phyloP scores from a whole-genome alignment of 441 rosid genomes.

The Eutrema salsugineum region DNA sequence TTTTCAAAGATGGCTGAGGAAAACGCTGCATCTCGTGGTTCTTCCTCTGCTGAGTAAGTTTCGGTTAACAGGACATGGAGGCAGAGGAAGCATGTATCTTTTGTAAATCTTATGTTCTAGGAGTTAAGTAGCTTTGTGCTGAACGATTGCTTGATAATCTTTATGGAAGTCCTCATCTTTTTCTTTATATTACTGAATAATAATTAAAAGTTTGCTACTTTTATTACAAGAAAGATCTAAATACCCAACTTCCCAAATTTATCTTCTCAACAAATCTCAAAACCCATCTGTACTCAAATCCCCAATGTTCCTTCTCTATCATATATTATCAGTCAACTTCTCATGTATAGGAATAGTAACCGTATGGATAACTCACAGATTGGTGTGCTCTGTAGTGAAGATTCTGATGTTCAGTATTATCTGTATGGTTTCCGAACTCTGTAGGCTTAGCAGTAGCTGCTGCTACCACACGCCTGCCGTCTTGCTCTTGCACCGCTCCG shows the following conservation, averaged over 20 bases:
- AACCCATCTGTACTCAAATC: conserved; percentile 25
- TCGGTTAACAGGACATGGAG: conserved; percentile 36
- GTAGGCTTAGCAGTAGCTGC: conserved; percentile 47
- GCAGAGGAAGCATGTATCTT: conserved; percentile 6
- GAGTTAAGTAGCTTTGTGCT: neutral
- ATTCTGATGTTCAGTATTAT: conserved; percentile 38
- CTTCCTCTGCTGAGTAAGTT: conserved; percentile 22
- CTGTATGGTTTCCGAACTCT: conserved; percentile 42
- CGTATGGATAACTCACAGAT: conserved; percentile 28
- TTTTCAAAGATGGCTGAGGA: conserved; percentile 34
- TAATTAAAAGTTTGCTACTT: neutral
- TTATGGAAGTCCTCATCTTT: neutral
- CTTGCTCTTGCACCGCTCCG: conserved; percentile 71
- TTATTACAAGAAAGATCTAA: conserved; percentile 18
- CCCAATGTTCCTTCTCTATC: conserved; percentile 21
- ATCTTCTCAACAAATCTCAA: conserved; percentile 15
- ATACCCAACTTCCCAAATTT: conserved; percentile 22
- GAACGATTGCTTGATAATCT: conserved; percentile 10
- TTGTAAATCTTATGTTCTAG: conserved; percentile 16
- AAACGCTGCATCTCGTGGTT: conserved; percentile 14
- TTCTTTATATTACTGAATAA: neutral
- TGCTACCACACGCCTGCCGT: conserved; percentile 30
- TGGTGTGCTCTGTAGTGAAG: conserved; percentile 37
- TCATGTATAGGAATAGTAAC: conserved; percentile 37
- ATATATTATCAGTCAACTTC: neutral